A percentile compares a stretch with the other conserved stretches of the same genome.
Evolutionary conservation across 176 grass and related monocot genomes (phyloP).

Genomic region (Musa troglodytarum): DNA sequence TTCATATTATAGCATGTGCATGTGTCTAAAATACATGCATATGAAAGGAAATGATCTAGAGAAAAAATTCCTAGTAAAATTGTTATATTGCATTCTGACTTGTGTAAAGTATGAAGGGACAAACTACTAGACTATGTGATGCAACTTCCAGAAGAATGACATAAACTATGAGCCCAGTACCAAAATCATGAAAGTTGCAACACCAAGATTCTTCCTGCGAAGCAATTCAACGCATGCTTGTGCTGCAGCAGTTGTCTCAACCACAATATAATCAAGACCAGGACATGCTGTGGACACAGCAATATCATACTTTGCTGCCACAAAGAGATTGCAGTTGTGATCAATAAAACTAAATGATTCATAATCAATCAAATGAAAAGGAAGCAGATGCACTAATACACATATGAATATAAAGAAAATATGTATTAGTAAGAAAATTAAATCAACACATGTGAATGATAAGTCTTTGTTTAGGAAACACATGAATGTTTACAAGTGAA

Average conservation of each 20-base stretch:
- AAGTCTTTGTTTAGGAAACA: not conserved
- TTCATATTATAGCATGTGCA: not conserved
- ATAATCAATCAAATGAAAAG: not conserved
- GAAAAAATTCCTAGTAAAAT: not conserved
- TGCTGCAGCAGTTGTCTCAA: conserved; percentile 85
- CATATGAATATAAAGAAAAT: not conserved
- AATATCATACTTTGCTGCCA: conserved; percentile 87
- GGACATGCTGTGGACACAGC: conserved; percentile 71
- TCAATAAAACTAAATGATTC: not conserved
- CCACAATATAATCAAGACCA: conserved; percentile 81
- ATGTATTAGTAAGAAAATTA: not conserved
- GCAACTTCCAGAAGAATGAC: not conserved
- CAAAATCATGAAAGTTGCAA: conserved; percentile 93
- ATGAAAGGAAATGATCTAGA: not conserved
- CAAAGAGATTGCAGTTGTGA: conserved; percentile 6
- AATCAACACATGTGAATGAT: not conserved
- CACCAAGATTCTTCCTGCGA: conserved; percentile 68
- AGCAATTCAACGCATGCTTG: conserved; percentile 90
- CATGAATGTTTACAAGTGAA: not conserved
- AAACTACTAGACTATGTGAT: too few relatives aligned
- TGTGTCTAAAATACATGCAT: not conserved
- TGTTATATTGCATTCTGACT: not conserved
- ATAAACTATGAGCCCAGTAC: conserved; percentile 20
- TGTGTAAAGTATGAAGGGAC: not conserved
- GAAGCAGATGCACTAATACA: not conserved